These are phyloP conservation scores for Poa pratensis DNA, from an alignment of 176 grass and related monocot genomes.

Conservation along the genomic window DNA sequence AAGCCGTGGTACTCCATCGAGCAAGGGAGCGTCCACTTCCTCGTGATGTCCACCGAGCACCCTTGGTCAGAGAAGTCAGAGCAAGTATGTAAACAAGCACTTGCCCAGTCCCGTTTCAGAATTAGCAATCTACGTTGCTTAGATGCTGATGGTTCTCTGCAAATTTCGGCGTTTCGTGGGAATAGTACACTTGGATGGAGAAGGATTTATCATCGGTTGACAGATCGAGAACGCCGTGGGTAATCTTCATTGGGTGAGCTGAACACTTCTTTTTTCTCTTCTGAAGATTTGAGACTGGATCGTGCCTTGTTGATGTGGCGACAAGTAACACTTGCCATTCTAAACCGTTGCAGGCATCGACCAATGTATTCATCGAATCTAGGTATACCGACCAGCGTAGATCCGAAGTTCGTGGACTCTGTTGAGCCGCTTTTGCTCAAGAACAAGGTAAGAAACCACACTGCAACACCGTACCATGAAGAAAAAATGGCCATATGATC, in stretches of 20 bases:
- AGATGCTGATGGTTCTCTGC: constrained; percentile 8
- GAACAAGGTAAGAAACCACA: constrained; percentile 52
- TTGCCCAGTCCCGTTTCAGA: neutral
- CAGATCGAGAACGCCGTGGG: constrained; percentile 72
- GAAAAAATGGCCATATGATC: neutral
- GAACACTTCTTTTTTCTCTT: constrained; percentile 3
- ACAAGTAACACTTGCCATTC: constrained; percentile 5
- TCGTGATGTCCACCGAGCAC: constrained; percentile 86
- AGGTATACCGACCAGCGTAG: constrained; percentile 52
- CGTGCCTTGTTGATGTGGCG: neutral
- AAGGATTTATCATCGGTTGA: constrained; percentile 66
- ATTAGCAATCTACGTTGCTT: neutral
- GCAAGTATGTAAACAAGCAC: constrained; percentile 48
- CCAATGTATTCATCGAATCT: constrained; percentile 73
- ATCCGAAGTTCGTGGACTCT: constrained; percentile 51
- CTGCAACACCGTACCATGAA: neutral
- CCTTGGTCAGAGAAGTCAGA: constrained; percentile 62
- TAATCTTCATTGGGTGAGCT: constrained; percentile 82
- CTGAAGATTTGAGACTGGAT: neutral
- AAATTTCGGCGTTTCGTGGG: neutral
- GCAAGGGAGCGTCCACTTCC: constrained; percentile 74
- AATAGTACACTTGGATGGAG: constrained; percentile 71
- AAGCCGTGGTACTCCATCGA: constrained; percentile 93
- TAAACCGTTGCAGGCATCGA: constrained; percentile 61
- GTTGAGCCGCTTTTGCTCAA: constrained; percentile 74